phyloP scores from a whole-genome alignment of 257 asterid species.

The Linaria vulgaris region DNA sequence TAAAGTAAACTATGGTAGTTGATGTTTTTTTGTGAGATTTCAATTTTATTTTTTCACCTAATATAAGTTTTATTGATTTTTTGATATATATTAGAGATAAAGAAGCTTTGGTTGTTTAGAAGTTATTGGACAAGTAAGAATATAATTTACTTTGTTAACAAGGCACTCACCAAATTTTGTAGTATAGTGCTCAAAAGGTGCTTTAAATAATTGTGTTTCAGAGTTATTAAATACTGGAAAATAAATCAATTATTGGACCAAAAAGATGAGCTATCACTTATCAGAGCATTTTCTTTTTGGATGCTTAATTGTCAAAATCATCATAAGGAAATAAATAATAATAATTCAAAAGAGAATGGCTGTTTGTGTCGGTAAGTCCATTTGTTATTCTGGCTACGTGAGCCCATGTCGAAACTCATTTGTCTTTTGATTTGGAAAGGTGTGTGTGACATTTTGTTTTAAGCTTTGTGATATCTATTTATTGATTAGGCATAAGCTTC shows the following conservation, averaged over 20 bases:
- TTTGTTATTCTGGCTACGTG: too few relatives aligned
- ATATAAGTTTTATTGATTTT: too few relatives aligned
- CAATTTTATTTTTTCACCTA: background rate
- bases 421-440: too few relatives aligned
- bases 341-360: too few relatives aligned
- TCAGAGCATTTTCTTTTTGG: background rate
- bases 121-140: conserved; percentile 27
- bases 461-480: too few relatives aligned
- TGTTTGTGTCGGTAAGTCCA: too few relatives aligned
- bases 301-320: background rate
- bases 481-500: too few relatives aligned
- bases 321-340: background rate
- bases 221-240: background rate
- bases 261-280: background rate
- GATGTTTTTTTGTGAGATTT: background rate
- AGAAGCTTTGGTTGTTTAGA: conserved; percentile 19
- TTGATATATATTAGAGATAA: background rate
- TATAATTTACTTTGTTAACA: conserved; percentile 31
- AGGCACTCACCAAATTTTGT: conserved; percentile 26
- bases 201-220: background rate
- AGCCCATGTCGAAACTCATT: too few relatives aligned
- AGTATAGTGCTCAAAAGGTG: conserved; percentile 12
- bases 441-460: too few relatives aligned
- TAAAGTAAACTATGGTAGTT: conserved; percentile 15
- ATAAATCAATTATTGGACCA: background rate